Percentiles rank a stretch among this genome's conserved stretches.
Evolutionary conservation across 2,329 filamentous ascomycete species (phyloP).

Genomic region (Penicillium sp.): DNA sequence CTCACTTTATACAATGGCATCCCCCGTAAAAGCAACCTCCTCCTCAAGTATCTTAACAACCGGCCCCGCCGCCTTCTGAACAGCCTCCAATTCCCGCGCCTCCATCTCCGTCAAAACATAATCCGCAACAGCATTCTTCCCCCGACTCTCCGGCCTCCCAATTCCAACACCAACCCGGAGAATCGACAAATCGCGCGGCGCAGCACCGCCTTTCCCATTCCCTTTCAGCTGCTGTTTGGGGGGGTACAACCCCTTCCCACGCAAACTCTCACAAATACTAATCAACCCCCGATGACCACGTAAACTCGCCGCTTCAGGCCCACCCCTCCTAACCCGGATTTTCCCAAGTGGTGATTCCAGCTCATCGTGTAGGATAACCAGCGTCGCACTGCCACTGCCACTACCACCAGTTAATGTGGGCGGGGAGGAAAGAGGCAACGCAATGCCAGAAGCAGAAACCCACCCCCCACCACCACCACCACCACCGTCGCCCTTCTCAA

Average conservation of each 20-base stretch:
- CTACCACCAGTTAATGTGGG: background rate
- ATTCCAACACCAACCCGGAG: constrained; percentile 80
- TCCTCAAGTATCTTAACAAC: constrained; percentile 59
- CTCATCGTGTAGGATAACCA: constrained; percentile 89
- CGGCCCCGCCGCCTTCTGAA: constrained; percentile 55
- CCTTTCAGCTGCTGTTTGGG: constrained; percentile 22
- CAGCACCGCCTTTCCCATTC: background rate
- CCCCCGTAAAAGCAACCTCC: constrained; percentile 46
- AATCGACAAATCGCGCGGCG: constrained; percentile 44
- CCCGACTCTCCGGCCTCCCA: constrained; percentile 74
- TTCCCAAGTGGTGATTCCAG: constrained; percentile 73
- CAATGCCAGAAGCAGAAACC: background rate
- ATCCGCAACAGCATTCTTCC: constrained; percentile 67
- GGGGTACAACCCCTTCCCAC: constrained; percentile 41
- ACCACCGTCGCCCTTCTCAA: constrained; percentile 19
- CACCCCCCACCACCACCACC: background rate
- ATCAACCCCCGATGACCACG: constrained; percentile 77
- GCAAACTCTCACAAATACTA: constrained; percentile 63
- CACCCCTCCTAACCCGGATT: constrained; percentile 67
- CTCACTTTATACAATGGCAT: too few relatives aligned
- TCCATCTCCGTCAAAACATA: constrained; percentile 78
- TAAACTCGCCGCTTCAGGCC: constrained; percentile 57
- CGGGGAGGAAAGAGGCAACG: background rate
- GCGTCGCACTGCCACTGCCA: constrained; percentile 29
- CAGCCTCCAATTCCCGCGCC: constrained; percentile 51